phyloP scores from a whole-genome alignment of 2,329 filamentous ascomycete species.

The Talaromyces verruculosus region DNA sequence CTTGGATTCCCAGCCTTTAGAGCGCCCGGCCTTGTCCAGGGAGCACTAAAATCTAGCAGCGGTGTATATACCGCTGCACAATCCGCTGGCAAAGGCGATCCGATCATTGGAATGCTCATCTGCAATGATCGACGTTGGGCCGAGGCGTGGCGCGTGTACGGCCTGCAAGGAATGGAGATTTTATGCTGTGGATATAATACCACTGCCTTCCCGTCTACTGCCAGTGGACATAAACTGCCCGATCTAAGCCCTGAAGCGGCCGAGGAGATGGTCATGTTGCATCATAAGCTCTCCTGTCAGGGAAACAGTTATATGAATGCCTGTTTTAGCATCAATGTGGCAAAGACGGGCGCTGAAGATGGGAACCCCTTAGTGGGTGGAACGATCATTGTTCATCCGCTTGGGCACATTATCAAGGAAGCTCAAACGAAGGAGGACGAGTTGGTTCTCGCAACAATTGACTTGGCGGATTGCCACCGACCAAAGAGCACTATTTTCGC shows the following conservation, averaged over 20 bases:
- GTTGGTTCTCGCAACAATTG: slow-evolving; percentile 16
- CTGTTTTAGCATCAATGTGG: slow-evolving; percentile 52
- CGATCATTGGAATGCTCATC: slow-evolving; percentile 57
- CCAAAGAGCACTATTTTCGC: slow-evolving; percentile 20
- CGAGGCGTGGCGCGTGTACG: slow-evolving; percentile 55
- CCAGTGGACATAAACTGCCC: slow-evolving; percentile 41
- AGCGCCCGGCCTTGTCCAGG: slow-evolving; percentile 47
- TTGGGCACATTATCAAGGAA: slow-evolving; percentile 21
- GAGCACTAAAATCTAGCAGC: slow-evolving; percentile 15
- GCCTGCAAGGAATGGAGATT: slow-evolving; percentile 53
- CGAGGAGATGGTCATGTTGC: slow-evolving; percentile 51
- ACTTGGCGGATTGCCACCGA: slow-evolving; percentile 19
- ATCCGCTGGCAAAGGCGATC: slow-evolving; percentile 45
- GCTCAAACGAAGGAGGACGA: slow-evolving; percentile 21
- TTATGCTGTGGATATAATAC: slow-evolving; percentile 53
- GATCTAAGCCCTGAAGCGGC: slow-evolving; percentile 48
- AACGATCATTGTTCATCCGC: slow-evolving; percentile 21
- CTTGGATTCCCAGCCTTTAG: slow-evolving; percentile 57
- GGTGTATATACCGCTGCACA: slow-evolving; percentile 5
- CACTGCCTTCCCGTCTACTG: slow-evolving; percentile 44
- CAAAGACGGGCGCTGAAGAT: slow-evolving; percentile 54
- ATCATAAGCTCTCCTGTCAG: slow-evolving; percentile 47
- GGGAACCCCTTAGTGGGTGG: slow-evolving; percentile 37
- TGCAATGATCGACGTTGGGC: slow-evolving; percentile 58
- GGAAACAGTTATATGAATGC: slow-evolving; percentile 56